phyloP scores from a whole-genome alignment of 805 yeast species.

The Metschnikowia continentalis region DNA sequence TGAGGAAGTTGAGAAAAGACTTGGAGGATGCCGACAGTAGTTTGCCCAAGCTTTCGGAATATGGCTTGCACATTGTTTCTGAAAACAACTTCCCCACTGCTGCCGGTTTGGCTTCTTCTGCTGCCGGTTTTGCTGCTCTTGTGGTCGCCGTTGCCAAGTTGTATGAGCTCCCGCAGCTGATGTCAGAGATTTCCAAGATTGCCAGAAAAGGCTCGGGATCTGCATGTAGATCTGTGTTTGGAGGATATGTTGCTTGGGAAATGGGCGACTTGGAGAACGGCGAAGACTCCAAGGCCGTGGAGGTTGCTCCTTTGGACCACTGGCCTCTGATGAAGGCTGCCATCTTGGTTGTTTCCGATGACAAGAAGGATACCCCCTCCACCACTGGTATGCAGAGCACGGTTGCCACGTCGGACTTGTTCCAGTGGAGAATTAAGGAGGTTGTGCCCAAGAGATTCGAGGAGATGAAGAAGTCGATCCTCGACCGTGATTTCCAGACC shows the following conservation, averaged over 20 bases:
- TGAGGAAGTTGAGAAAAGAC: constrained; percentile 61
- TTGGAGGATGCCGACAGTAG: constrained; percentile 53
- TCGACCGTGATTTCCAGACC: constrained; percentile 63
- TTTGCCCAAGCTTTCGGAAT: constrained; percentile 59
- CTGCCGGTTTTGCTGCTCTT: constrained; percentile 97
- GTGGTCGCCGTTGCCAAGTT: constrained; percentile 84
- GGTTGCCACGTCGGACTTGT: constrained; percentile 82
- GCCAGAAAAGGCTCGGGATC: constrained; percentile 99
- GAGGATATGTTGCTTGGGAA: constrained; percentile 99
- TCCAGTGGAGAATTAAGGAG: constrained; percentile 67
- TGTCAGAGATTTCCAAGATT: constrained; percentile 82
- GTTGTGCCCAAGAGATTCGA: constrained; percentile 86
- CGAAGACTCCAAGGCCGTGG: constrained; percentile 90
- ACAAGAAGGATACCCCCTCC: constrained; percentile 90
- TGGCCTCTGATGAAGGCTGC: constrained; percentile 94
- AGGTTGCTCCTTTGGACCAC: constrained; percentile 75
- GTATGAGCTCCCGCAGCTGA: constrained; percentile 78
- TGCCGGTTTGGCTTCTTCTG: constrained; percentile 96
- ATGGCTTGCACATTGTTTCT: constrained; percentile 75
- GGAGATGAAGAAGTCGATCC: constrained; percentile 76
- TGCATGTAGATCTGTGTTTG: constrained; percentile 94
- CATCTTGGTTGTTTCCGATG: constrained; percentile 87
- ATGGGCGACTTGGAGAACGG: constrained; percentile 81
- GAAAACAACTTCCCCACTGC: constrained; percentile 99
- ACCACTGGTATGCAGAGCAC: constrained; percentile 97